phyloP scores from a whole-genome alignment of 768 basidiomycete genomes.

The Psilocybe subaeruginosa region DNA sequence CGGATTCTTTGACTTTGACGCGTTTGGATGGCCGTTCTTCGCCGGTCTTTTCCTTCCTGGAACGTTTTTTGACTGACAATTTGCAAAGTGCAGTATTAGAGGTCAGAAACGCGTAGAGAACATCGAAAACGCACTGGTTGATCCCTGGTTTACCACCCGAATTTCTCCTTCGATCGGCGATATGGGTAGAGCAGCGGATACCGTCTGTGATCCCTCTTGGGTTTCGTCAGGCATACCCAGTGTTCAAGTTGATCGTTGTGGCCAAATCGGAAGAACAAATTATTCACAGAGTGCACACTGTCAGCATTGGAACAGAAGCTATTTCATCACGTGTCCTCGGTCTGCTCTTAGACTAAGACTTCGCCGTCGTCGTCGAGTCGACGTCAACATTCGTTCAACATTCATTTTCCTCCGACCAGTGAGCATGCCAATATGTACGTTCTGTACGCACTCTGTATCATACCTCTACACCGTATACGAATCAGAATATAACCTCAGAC shows the following conservation, averaged over 20 bases:
- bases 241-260: background rate
- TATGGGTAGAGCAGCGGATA: background rate
- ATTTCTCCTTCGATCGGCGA: background rate
- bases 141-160: background rate
- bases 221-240: background rate
- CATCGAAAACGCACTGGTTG: background rate
- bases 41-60: background rate
- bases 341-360: background rate
- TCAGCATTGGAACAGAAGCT: too few species aligned
- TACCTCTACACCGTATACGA: constrained; percentile 85
- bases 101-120: background rate
- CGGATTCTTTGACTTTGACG: background rate
- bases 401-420: too few species aligned
- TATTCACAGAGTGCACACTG: too few species aligned
- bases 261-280: too few species aligned
- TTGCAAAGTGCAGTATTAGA: too few species aligned
- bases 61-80: constrained; percentile 11
- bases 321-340: background rate
- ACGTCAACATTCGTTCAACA: too few species aligned
- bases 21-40: constrained; percentile 12
- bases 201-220: background rate
- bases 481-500: constrained; percentile 74
- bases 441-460: constrained; percentile 64
- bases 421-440: constrained; percentile 80
- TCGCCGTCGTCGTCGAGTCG: background rate